Base-by-base conservation (phyloP, 768 basidiomycete genomes). In the Cystofilobasidium bisporidii region DNA sequence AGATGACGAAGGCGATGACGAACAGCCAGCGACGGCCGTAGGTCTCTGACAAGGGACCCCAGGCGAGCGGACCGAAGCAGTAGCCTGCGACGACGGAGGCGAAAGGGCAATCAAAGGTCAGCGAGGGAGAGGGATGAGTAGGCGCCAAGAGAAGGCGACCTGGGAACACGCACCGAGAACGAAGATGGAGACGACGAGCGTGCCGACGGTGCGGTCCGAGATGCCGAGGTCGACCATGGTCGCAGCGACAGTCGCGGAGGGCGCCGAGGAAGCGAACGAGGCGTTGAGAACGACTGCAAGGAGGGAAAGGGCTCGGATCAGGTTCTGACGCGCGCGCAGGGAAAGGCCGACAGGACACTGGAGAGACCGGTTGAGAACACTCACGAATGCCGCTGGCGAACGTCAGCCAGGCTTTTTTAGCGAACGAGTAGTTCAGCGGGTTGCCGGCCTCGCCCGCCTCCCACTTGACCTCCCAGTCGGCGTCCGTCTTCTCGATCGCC, bases 1-100 rank as follows among this genome's bases (percentile, higher is more conserved):
- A 71, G 56, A 71, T 53, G 69, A 75, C 69, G 69, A 78, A 77
- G 20, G 75, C 69, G 67, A 77, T 40, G 71, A 80, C 71, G 65
- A 79, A 78, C 67, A 80, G 69, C 30, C 73, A 73, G 41, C 76
- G 72, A 2, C 79, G 75, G 1, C 79, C 79, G 69, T 74, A 78
- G 0, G 75, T 67, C 66, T 80, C 45, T 9, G 56, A 56, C 15
- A 17, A 20, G 43, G n/a, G 56, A 38, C 57, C 55, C 57, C 20
- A 50, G 30, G 26, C 47, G 12, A 58, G 30, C 28, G 57, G 36
- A 8, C 30, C 36, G 20, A 38, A 28, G 32, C 28, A 36, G 36
- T 43, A 18, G 2, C 15, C 36, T 12, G 45, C 61, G 69, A n/a
- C 69, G n/a, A n/a, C n/a, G n/a, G n/a, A n/a, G n/a, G n/a, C n/a